Evolutionary conservation across 2,329 filamentous ascomycete species (phyloP), one percentile per base, ranked within the genome.

Genomic region (Aspergillus novoparasiticus): DNA sequence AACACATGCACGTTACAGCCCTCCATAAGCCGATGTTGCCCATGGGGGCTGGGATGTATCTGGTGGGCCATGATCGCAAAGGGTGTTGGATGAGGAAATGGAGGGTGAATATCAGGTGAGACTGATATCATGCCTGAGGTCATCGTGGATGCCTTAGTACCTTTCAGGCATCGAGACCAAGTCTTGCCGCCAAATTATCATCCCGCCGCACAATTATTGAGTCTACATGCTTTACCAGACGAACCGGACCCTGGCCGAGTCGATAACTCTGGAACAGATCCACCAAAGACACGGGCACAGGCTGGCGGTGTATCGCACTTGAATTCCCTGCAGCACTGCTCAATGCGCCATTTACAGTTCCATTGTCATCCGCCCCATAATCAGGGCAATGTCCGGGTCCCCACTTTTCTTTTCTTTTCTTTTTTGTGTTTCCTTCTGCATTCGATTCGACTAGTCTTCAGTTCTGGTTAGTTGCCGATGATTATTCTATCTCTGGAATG

Each of bases 91-190:
- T 32, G 28, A 32, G 28, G 48, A n/a, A 32, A 32, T 14, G 19
- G 16, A 23, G 28, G 34, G 48, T 8, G 48, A 51, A 32, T 11
- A 39, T 39, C 51, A 55, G 21, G n/a, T 16, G 30, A n/a, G n/a
- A 32, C 51, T 55, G 51, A 55, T 21, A 39, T 39, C 51, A 39
- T 19, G 32, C 32, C 51, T 39, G 51, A 54, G 51, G 51, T 54
- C 51, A 54, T 23, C 10, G 2, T 26, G 0, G 32, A 39, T 55
- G 51, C 51, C 51, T 55, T 16, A 26, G 1, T n/a, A 3, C 19
- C 16, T 6, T 5, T 55, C 32, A 55, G 51, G 32, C 51, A 55
- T 4, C 51, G 14, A 39, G 10, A 8, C 12, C 36, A 6, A 26
- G 45, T 16, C 43, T 1, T 26, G 21, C 11, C 43, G 19, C 19